Conservation (phyloP, 495 filamentous ascomycete species). For the Penicillium taxi region DNA sequence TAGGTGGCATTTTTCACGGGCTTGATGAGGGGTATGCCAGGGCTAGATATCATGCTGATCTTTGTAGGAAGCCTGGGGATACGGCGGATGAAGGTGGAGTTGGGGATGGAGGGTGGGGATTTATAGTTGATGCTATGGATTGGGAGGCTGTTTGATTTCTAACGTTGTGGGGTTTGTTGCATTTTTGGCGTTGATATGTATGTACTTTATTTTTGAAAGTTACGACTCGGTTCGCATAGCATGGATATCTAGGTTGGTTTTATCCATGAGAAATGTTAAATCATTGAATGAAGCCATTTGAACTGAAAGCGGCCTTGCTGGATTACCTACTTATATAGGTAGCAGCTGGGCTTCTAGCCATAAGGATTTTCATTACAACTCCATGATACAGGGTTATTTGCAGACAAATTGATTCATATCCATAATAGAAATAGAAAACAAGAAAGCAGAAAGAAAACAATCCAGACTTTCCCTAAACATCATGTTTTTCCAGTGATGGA, state of each 20-base stretch:
- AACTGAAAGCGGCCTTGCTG: too few species aligned
- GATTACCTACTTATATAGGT: neutral
- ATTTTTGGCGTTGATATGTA: slow-evolving; percentile 6
- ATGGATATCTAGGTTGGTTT: neutral
- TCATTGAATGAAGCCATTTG: too few species aligned
- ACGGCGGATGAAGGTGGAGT: neutral
- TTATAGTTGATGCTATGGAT: slow-evolving; percentile 61
- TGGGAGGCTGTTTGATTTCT: slow-evolving; percentile 44
- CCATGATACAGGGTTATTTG: slow-evolving; percentile 14
- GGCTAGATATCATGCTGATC: slow-evolving; percentile 22
- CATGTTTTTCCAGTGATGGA: slow-evolving; percentile 34
- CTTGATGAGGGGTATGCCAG: slow-evolving; percentile 28
- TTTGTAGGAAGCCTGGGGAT: slow-evolving; percentile 11
- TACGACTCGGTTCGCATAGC: slow-evolving; percentile 1
- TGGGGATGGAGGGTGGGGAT: slow-evolving; percentile 44
- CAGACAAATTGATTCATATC: slow-evolving; percentile 13
- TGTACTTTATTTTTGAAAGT: neutral
- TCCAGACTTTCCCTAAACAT: slow-evolving; percentile 14
- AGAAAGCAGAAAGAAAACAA: slow-evolving; percentile 13
- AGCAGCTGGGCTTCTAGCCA: too few species aligned
- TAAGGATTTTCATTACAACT: slow-evolving; percentile 12
- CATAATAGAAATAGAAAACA: slow-evolving; percentile 12
- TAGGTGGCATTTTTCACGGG: slow-evolving; percentile 34
- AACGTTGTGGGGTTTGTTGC: neutral
- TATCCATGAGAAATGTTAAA: too few species aligned